Evolutionary conservation across 768 basidiomycete genomes (phyloP).

Genomic region (Antrodiella citrinella): DNA sequence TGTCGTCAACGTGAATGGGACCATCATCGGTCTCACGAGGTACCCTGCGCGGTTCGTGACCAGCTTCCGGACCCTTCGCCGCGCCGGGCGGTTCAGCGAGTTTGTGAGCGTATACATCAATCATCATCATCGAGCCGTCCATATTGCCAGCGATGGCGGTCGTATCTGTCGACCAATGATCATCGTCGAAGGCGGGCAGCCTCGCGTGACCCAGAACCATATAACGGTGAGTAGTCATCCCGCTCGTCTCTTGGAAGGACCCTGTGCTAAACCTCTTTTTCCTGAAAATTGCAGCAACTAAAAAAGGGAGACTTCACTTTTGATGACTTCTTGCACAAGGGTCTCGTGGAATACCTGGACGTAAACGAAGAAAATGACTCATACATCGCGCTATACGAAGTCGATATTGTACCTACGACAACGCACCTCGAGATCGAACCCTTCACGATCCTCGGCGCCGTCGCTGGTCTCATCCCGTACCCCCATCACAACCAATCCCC

Average conservation of each 20-base stretch:
- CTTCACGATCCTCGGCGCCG: constrained; percentile 94
- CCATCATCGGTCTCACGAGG: constrained; percentile 88
- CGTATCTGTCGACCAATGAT: constrained; percentile 97
- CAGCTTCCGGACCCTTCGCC: constrained; percentile 87
- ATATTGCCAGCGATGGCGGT: constrained; percentile 95
- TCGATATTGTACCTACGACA: constrained; percentile 70
- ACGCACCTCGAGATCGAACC: constrained; percentile 99
- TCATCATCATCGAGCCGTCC: constrained; percentile 88
- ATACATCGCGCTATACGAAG: constrained; percentile 90
- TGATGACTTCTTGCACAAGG: constrained; percentile 88
- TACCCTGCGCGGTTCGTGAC: constrained; percentile 78
- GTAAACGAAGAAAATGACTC: constrained; percentile 99
- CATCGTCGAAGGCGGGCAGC: constrained; percentile 78
- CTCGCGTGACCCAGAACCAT: constrained; percentile 75
- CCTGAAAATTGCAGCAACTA: constrained; percentile 73
- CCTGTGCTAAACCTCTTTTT: background rate
- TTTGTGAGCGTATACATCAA: constrained; percentile 97
- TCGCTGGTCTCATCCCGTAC: constrained; percentile 97
- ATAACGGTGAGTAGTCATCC: constrained; percentile 56
- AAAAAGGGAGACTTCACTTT: constrained; percentile 76
- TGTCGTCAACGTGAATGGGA: constrained; percentile 95
- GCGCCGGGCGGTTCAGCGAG: constrained; percentile 88
- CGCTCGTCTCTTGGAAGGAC: too few species aligned
- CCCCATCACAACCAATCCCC: constrained; percentile 99
- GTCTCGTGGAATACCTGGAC: constrained; percentile 95